Conservation (phyloP, 164 flowering plant species). For the Hamamelis virginiana region DNA sequence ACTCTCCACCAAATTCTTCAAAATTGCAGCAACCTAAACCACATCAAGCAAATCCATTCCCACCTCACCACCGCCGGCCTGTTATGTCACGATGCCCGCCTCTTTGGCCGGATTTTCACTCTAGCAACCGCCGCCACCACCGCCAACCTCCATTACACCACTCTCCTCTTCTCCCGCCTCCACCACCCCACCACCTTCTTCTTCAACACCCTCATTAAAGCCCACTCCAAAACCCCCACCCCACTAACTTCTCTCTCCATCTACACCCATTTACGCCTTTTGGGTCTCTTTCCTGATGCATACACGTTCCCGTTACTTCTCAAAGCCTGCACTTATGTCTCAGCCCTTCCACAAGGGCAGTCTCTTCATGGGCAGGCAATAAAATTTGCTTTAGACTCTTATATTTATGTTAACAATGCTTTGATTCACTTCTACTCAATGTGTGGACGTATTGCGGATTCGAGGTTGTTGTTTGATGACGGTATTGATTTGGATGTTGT, state of each 20-base stretch:
- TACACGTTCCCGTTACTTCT: slow-evolving; percentile 30
- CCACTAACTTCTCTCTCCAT: not conserved
- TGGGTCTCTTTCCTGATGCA: slow-evolving; percentile 21
- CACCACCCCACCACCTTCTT: no score
- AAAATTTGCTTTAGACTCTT: slow-evolving; percentile 21
- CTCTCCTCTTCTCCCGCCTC: no score
- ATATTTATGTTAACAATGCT: slow-evolving; percentile 21
- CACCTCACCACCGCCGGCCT: no score
- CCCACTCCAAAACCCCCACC: no score
- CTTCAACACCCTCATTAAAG: no score
- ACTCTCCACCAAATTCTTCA: no score
- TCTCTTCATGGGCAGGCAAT: slow-evolving; percentile 29
- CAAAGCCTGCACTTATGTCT: slow-evolving; percentile 19
- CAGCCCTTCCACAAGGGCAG: slow-evolving; percentile 20
- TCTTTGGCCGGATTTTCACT: no score
- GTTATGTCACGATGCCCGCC: no score
- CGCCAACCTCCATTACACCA: no score
- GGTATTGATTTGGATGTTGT: slow-evolving; percentile 21
- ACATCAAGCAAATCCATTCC: no score
- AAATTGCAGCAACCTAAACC: no score
- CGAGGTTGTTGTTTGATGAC: slow-evolving; percentile 22
- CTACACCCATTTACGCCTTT: slow-evolving; percentile 15
- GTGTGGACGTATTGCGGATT: slow-evolving; percentile 4
- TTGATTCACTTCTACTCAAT: slow-evolving; percentile 28
- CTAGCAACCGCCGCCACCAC: no score